A percentile compares a stretch with the other conserved stretches of the same genome.
Evolutionary conservation across 148 eudicot genomes (phyloP).

Genomic region (Euryodendron excelsum): DNA sequence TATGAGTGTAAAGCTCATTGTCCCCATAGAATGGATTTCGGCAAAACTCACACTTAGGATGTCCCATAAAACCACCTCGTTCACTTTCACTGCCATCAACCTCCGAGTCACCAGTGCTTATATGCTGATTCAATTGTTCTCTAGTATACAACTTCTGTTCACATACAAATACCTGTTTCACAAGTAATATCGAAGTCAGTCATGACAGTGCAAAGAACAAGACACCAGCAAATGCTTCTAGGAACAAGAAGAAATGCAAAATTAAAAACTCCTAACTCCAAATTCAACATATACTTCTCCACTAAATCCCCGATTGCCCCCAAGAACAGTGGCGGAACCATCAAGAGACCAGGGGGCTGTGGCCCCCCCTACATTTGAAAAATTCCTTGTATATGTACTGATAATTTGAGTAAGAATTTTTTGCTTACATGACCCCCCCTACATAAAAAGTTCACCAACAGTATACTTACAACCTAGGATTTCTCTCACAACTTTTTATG

Average conservation of each 20-base stretch:
- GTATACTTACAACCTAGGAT: no score
- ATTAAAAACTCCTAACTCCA: neutral
- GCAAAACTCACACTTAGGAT: constrained; percentile 85
- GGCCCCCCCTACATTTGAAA: no score
- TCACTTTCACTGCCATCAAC: constrained; percentile 91
- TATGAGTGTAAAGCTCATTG: constrained; percentile 76
- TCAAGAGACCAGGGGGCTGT: no score
- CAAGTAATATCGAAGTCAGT: neutral
- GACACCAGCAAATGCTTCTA: neutral
- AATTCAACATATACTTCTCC: neutral
- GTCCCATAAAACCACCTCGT: constrained; percentile 87
- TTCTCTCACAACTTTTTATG: no score
- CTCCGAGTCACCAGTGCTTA: constrained; percentile 69
- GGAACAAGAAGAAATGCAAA: neutral
- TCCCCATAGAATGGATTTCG: constrained; percentile 78
- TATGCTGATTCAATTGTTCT: constrained; percentile 78
- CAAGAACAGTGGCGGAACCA: no score
- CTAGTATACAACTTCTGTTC: constrained; percentile 81
- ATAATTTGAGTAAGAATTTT: no score
- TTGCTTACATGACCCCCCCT: no score
- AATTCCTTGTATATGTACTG: no score
- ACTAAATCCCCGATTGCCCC: neutral
- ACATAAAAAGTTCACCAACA: no score
- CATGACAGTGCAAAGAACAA: neutral
- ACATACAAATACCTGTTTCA: constrained; percentile 71